These are phyloP conservation scores for Sphagnum fallax DNA, from an alignment of 228 moss, liverwort and hornwort genomes.

Conservation along the genomic window DNA sequence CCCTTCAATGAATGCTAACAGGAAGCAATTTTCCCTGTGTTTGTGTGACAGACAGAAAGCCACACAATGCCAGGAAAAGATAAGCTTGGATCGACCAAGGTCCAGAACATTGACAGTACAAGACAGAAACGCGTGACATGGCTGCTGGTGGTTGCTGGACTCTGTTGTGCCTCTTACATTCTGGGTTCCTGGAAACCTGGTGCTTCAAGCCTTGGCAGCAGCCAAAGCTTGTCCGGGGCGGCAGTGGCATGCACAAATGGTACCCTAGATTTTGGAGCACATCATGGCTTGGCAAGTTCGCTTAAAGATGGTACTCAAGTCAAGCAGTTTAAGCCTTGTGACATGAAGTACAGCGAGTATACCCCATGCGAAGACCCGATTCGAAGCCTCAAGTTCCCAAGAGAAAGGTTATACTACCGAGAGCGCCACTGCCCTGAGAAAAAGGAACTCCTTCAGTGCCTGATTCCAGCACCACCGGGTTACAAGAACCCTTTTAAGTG, in stretches of 20 bases:
- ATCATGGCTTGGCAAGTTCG: constrained; percentile 48
- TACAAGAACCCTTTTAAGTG: constrained; percentile 80
- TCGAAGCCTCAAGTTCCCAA: constrained; percentile 65
- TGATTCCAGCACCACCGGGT: constrained; percentile 82
- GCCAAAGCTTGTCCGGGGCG: constrained; percentile 14
- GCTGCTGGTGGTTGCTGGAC: constrained; percentile 53
- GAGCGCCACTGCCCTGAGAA: constrained; percentile 89
- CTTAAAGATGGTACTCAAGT: constrained; percentile 26
- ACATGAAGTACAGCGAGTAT: constrained; percentile 83
- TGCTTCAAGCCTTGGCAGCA: constrained; percentile 1
- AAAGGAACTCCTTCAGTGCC: constrained; percentile 63
- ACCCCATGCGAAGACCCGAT: constrained; percentile 86
- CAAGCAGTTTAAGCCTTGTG: constrained; percentile 59
- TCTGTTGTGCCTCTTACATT: constrained; percentile 75
- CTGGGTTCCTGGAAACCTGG: constrained; percentile 69
- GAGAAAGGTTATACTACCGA: constrained; percentile 66
- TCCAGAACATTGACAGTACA: constrained; percentile 38
- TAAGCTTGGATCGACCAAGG: constrained; percentile 62
- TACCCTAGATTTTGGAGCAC: constrained; percentile 61
- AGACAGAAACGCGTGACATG: constrained; percentile 62
- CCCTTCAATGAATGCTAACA: background rate
- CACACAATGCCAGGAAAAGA: constrained; percentile 41
- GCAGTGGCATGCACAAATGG: constrained; percentile 24
- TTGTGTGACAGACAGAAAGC: background rate
- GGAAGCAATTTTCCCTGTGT: constrained; percentile 17